Percentiles rank a stretch among this genome's conserved stretches.
Conservation (phyloP, 371 early-diverging fungal genomes). For the Mucor lusitanicus region DNA sequence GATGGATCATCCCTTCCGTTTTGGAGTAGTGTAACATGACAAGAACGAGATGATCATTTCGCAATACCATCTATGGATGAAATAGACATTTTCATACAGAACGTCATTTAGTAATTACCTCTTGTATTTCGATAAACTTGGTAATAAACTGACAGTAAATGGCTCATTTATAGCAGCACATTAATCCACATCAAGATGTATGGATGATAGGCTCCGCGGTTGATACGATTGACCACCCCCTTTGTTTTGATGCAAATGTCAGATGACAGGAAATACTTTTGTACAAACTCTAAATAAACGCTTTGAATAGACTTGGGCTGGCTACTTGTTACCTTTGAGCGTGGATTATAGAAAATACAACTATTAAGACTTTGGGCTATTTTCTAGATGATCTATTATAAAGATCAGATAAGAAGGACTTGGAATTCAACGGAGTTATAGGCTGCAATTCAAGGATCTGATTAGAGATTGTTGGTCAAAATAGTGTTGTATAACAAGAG, state of each 20-base stretch:
- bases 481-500: background rate
- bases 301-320: background rate
- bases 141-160: background rate
- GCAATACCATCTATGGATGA: background rate
- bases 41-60: background rate
- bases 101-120: background rate
- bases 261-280: background rate
- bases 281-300: background rate
- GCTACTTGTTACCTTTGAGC: background rate
- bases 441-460: background rate
- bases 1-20: background rate
- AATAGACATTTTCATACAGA: background rate
- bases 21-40: background rate
- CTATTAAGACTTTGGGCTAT: background rate
- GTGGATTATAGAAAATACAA: background rate
- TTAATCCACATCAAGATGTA: background rate
- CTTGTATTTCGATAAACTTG: background rate
- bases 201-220: background rate
- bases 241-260: background rate
- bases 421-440: background rate
- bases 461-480: background rate
- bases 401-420: constrained; percentile 4
- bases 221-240: background rate
- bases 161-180: background rate
- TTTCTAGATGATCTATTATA: constrained; percentile 2